A percentile compares a stretch with the other conserved stretches of the same genome.
Evolutionary conservation across 2,329 filamentous ascomycete genomes (phyloP).

Genomic region (Aspergillus pseudoterreus): DNA sequence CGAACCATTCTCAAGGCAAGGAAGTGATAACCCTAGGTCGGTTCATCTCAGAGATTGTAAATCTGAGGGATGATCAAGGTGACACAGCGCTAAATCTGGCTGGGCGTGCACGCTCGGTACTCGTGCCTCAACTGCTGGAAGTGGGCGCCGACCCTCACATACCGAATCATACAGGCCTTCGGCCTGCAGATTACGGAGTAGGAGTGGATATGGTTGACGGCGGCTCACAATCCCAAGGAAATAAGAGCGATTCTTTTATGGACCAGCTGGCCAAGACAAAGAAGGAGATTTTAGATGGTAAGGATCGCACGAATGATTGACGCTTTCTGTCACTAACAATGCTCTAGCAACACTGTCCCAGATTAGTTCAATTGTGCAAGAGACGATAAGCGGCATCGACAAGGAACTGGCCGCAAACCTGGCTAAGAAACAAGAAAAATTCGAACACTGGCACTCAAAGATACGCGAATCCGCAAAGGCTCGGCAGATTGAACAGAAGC

Average conservation of each 20-base stretch:
- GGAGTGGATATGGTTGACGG: constrained; percentile 60
- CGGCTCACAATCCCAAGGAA: constrained; percentile 45
- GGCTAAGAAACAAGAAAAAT: constrained; percentile 74
- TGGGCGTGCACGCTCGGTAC: constrained; percentile 89
- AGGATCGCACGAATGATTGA: constrained; percentile 6
- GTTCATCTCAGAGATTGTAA: constrained; percentile 97
- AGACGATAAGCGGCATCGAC: constrained; percentile 74
- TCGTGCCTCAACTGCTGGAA: constrained; percentile 94
- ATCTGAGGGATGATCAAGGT: constrained; percentile 86
- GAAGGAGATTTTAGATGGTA: constrained; percentile 45
- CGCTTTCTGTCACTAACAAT: constrained; percentile 25
- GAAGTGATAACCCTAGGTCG: constrained; percentile 80
- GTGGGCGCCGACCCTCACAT: constrained; percentile 93
- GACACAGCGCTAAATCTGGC: constrained; percentile 95
- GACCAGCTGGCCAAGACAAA: constrained; percentile 44
- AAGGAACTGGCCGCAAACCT: constrained; percentile 76
- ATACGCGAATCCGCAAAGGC: constrained; percentile 77
- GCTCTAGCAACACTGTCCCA: constrained; percentile 35
- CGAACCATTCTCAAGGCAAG: constrained; percentile 30
- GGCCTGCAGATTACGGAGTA: constrained; percentile 92
- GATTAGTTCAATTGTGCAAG: constrained; percentile 65
- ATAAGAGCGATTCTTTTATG: constrained; percentile 39
- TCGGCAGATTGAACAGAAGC: constrained; percentile 71
- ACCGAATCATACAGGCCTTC: constrained; percentile 81
- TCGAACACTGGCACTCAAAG: constrained; percentile 76